Base-by-base conservation (phyloP, 2,329 filamentous ascomycete genomes). In the Phaeoacremonium minimum region DNA sequence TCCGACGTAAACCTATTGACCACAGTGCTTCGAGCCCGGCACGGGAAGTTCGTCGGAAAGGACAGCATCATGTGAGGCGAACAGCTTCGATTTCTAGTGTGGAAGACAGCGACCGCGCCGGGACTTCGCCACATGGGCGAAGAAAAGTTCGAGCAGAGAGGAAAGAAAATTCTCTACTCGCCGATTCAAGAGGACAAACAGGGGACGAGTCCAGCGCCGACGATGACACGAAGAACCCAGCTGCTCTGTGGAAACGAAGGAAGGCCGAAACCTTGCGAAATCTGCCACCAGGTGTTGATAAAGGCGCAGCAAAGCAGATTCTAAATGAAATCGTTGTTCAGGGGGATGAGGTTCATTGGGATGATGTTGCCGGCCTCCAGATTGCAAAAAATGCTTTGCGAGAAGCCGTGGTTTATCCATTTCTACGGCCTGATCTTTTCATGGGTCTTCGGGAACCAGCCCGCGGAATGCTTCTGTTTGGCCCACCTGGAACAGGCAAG, bases 401-500 rank as follows among this genome's bases (percentile, higher is more conserved):
- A 53, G 93, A 98, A 61, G 89, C 89, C 1, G 93, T 98, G 2
- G 91, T 98, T 3, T 98, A 98, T 52, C 93, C 93, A 1, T 97
- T 98, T 56, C 67, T 98, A 9, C 84, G 93, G 2, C 93, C 93
- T 2, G 93, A 98, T 60, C 67, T 98, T 3, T 98, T 98, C 64
- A 93, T 91, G 77, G 93, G 93, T 0, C 72, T 98, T 9, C 84
- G 93, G 28, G 93, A 98, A 55, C 93, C 93, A 15, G 91, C 93
- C 12, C 75, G 89, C 40, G 93, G 93, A 6, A 97, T 98, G 87
- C 72, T 98, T 2, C 72, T 98, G 2, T 98, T 98, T 55, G 93
- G 93, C 0, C 93, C 93, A 2, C 93, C 93, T 0, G 93, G 93
- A n/a, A 98, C 93, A 0, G 93, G 93, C 35, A 98, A 98, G 62